phyloP scores from a whole-genome alignment of 306 rosid genomes.

The Arachis stenosperma region DNA sequence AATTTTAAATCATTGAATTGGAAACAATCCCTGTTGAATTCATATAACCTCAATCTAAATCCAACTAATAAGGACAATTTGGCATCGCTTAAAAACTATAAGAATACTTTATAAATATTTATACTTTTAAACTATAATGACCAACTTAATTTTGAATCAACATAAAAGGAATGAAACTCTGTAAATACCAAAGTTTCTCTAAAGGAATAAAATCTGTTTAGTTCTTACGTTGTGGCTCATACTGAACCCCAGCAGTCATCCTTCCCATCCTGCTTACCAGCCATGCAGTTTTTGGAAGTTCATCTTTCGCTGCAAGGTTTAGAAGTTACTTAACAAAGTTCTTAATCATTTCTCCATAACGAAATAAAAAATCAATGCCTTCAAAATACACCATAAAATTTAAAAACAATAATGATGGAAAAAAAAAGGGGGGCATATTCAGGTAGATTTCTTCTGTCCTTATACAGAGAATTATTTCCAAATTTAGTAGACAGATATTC shows the following conservation, averaged over 20 bases:
- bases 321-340: constrained; percentile 34
- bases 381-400: constrained; percentile 10
- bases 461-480: neutral
- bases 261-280: constrained; percentile 88
- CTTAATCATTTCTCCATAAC: constrained; percentile 27
- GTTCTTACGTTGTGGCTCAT: constrained; percentile 84
- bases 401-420: constrained; percentile 19
- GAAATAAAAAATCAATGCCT: constrained; percentile 16
- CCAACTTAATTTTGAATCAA: neutral
- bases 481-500: constrained; percentile 5
- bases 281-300: constrained; percentile 77
- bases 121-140: neutral
- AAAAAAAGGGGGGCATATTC: neutral
- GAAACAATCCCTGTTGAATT: neutral
- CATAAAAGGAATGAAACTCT: neutral
- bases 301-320: constrained; percentile 66
- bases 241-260: constrained; percentile 90
- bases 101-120: neutral
- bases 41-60: neutral
- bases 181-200: neutral
- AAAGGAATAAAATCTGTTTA: constrained; percentile 25
- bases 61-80: neutral
- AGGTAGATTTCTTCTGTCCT: constrained; percentile 17
- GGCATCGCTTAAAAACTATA: neutral
- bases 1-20: neutral